phyloP scores from a whole-genome alignment of 2,329 filamentous ascomycete species.

The Botrytis squamosa region DNA sequence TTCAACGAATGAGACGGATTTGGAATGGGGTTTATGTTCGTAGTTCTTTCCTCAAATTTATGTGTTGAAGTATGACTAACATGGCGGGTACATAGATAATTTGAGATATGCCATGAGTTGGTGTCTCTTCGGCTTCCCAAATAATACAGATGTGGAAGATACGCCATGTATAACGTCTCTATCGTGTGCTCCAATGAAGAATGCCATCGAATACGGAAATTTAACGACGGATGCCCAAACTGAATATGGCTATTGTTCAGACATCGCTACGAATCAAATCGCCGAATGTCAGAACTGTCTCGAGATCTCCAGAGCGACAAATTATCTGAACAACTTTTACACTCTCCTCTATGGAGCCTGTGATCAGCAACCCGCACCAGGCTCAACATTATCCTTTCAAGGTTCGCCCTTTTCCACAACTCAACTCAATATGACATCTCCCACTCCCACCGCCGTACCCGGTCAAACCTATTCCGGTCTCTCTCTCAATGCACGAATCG shows the following conservation, averaged over 20 bases:
- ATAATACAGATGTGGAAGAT: conserved; percentile 43
- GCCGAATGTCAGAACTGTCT: conserved; percentile 52
- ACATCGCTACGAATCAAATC: conserved; percentile 45
- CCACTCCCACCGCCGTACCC: conserved; percentile 42
- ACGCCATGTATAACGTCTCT: conserved; percentile 53
- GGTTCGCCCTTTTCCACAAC: conserved; percentile 53
- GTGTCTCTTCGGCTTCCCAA: conserved; percentile 54
- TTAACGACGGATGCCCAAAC: conserved; percentile 46
- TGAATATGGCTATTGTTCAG: conserved; percentile 54
- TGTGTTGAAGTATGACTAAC: conserved; percentile 3
- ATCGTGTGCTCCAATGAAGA: conserved; percentile 51
- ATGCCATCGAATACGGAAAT: conserved; percentile 50
- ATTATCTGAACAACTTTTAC: conserved; percentile 56
- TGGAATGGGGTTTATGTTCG: conserved; percentile 56
- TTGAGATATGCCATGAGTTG: conserved; percentile 54
- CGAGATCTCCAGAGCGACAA: conserved; percentile 37
- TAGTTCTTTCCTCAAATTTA: conserved; percentile 23
- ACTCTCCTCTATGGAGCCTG: conserved; percentile 49
- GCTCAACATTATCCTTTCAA: conserved; percentile 49
- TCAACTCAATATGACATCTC: conserved; percentile 50
- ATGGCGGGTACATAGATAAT: conserved; percentile 48
- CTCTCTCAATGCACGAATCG: conserved; percentile 55
- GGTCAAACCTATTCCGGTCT: conserved; percentile 41
- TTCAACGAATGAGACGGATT: conserved; percentile 48
- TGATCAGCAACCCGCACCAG: conserved; percentile 49